phyloP scores from a whole-genome alignment of 805 yeast species.

The Teunomyces panamensis region DNA sequence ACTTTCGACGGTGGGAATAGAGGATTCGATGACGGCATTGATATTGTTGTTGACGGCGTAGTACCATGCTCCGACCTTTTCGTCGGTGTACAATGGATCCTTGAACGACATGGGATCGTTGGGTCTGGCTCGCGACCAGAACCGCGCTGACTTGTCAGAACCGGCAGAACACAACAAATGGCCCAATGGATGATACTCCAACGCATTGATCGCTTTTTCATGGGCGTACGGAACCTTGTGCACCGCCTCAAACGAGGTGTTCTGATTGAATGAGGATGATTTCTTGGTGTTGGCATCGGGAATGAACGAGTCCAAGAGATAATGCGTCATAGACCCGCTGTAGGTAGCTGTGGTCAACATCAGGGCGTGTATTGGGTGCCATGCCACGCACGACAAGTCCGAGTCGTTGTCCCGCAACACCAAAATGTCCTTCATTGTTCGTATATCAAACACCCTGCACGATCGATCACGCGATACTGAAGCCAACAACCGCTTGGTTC shows the following conservation, averaged over 20 bases:
- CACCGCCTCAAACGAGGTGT: conserved; percentile 30
- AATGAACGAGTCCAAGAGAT: conserved; percentile 53
- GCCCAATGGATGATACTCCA: conserved; percentile 93
- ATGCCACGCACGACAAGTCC: conserved; percentile 79
- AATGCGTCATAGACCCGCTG: conserved; percentile 84
- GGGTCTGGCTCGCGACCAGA: conserved; percentile 94
- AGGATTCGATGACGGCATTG: conserved; percentile 30
- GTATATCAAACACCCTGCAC: conserved; percentile 79
- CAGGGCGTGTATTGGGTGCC: conserved; percentile 89
- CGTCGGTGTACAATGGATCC: conserved; percentile 76
- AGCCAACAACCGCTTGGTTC: conserved; percentile 70
- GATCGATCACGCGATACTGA: conserved; percentile 88
- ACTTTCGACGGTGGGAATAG: not conserved
- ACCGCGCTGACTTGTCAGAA: conserved; percentile 85
- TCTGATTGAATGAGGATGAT: conserved; percentile 11
- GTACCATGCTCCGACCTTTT: conserved; percentile 58
- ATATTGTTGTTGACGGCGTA: conserved; percentile 45
- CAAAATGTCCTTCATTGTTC: conserved; percentile 76
- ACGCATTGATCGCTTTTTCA: conserved; percentile 84
- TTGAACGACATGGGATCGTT: conserved; percentile 79
- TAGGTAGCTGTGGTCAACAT: conserved; percentile 82
- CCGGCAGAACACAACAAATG: conserved; percentile 90
- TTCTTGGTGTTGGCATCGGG: conserved; percentile 25
- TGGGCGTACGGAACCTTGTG: conserved; percentile 88
- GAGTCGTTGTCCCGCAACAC: conserved; percentile 76